phyloP scores from a whole-genome alignment of 1,284 basidiomycete species.

The Austropuccinia psidii region DNA sequence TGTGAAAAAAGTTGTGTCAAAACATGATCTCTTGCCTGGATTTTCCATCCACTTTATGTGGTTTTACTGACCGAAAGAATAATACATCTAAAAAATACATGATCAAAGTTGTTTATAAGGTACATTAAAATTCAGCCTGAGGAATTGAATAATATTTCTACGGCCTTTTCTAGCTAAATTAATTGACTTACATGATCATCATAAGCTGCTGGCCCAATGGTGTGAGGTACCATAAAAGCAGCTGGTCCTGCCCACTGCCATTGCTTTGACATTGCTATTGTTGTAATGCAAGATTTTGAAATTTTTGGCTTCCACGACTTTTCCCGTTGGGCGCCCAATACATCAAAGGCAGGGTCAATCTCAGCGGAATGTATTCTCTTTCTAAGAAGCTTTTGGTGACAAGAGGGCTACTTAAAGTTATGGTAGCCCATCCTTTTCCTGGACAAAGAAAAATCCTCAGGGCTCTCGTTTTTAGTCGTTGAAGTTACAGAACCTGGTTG shows the following conservation, averaged over 20 bases:
- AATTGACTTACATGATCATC: conserved; percentile 33
- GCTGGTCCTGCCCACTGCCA: conserved; percentile 31
- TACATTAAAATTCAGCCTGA: too few species aligned
- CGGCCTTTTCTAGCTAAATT: conserved; percentile 45
- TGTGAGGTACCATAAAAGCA: conserved; percentile 20
- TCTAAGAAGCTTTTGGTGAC: conserved; percentile 55
- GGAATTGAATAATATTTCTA: background rate
- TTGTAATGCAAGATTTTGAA: conserved; percentile 14
- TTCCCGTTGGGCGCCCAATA: background rate
- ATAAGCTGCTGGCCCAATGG: conserved; percentile 29
- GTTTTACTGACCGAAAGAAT: conserved; percentile 14
- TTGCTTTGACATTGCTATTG: conserved; percentile 32
- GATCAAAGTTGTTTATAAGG: background rate
- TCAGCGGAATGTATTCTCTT: background rate
- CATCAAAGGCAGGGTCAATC: background rate
- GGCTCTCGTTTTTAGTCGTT: background rate
- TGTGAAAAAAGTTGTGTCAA: too few species aligned
- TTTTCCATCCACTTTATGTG: background rate
- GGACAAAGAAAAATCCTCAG: too few species aligned
- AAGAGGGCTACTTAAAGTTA: conserved; percentile 62
- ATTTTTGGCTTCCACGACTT: too few species aligned
- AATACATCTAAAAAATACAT: conserved; percentile 35
- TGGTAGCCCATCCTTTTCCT: conserved; percentile 64
- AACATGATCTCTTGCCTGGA: too few species aligned
- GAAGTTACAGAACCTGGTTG: background rate